Evolutionary conservation across 176 grass and related monocot species (phyloP).

Genomic region (Zoysia japonica): DNA sequence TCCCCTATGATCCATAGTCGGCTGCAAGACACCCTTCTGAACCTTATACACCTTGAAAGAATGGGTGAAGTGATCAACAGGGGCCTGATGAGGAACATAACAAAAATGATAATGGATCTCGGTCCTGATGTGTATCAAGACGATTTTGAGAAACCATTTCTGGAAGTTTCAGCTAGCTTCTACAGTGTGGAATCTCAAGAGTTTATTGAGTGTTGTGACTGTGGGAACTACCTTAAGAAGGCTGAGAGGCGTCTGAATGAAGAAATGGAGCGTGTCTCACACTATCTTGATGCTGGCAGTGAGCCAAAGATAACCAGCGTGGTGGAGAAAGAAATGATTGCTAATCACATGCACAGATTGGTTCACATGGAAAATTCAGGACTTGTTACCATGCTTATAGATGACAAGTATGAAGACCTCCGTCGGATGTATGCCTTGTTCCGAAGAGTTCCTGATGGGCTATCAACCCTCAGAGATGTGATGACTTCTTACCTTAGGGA

Average conservation of each 20-base stretch:
- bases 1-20: constrained; percentile 67
- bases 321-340: constrained; percentile 96
- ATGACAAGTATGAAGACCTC: constrained; percentile 85
- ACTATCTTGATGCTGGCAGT: constrained; percentile 80
- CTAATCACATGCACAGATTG: constrained; percentile 94
- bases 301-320: constrained; percentile 91
- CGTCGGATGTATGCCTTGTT: constrained; percentile 87
- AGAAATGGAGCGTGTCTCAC: constrained; percentile 95
- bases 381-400: constrained; percentile 88
- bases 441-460: constrained; percentile 79
- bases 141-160: constrained; percentile 91
- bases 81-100: constrained; percentile 82
- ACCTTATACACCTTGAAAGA: constrained; percentile 78
- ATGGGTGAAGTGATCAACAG: constrained; percentile 87
- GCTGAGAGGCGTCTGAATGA: constrained; percentile 88
- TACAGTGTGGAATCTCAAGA: constrained; percentile 81
- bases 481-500: constrained; percentile 88
- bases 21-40: constrained; percentile 73
- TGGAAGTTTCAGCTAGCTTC: constrained; percentile 80
- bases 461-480: constrained; percentile 74
- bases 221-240: constrained; percentile 89
- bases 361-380: constrained; percentile 92
- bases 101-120: constrained; percentile 98
- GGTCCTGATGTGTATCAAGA: constrained; percentile 86
- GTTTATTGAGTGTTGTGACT: constrained; percentile 87